Evolutionary conservation across 768 basidiomycete species (phyloP).

Genomic region (Suillus alpinus): DNA sequence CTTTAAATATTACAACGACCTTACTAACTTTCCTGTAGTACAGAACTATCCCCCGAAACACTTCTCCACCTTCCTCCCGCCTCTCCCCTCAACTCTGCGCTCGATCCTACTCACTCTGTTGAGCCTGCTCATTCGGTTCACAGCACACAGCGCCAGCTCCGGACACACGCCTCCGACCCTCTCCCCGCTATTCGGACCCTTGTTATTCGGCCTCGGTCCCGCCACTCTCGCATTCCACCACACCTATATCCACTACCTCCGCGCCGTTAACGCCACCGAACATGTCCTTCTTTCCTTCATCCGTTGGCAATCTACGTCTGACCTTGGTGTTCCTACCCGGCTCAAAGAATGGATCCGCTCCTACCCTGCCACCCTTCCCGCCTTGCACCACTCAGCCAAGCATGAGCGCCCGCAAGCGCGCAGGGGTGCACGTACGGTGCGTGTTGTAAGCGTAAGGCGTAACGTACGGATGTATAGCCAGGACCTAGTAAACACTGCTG

Average conservation of each 20-base stretch:
- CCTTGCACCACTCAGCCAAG: constrained; percentile 48
- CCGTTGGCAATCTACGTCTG: constrained; percentile 55
- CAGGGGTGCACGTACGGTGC: constrained; percentile 72
- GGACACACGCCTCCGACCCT: constrained; percentile 91
- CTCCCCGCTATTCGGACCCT: constrained; percentile 84
- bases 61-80: constrained; percentile 65
- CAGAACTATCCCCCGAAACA: constrained; percentile 67
- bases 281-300: constrained; percentile 91
- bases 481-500: constrained; percentile 72
- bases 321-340: constrained; percentile 73
- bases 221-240: constrained; percentile 50
- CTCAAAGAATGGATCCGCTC: constrained; percentile 90
- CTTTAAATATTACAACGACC: constrained; percentile 3
- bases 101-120: constrained; percentile 68
- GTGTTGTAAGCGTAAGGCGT: constrained; percentile 72
- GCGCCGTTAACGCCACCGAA: constrained; percentile 83
- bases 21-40: constrained; percentile 30
- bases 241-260: constrained; percentile 71
- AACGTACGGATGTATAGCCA: constrained; percentile 86
- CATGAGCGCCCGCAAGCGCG: constrained; percentile 60
- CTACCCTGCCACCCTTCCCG: constrained; percentile 78
- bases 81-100: constrained; percentile 51
- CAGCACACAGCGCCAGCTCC: constrained; percentile 78
- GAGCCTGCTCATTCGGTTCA: constrained; percentile 76
- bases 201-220: constrained; percentile 79